phyloP scores from a whole-genome alignment of 306 rosid species.

The Pyrus communis region DNA sequence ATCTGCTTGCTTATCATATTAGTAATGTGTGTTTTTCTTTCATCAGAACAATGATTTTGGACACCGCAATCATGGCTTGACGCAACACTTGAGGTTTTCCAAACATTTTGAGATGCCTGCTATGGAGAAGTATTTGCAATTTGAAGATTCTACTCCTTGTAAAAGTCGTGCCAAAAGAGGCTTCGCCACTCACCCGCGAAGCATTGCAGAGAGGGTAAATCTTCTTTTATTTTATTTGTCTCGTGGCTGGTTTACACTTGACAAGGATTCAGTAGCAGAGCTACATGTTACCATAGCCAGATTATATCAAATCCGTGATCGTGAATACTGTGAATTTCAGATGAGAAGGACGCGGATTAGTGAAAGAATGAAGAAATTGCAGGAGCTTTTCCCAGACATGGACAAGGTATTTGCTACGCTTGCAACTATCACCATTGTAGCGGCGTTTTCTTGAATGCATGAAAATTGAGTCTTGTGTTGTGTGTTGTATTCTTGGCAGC shows the following conservation, averaged over 20 bases:
- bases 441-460: not conserved
- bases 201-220: slow-evolving; percentile 91
- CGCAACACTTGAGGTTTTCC: slow-evolving; percentile 73
- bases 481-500: slow-evolving; percentile 37
- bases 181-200: slow-evolving; percentile 90
- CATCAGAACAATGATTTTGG: slow-evolving; percentile 36
- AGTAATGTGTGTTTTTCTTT: slow-evolving; percentile 1
- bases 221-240: not conserved
- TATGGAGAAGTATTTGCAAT: slow-evolving; percentile 43
- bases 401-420: slow-evolving; percentile 55
- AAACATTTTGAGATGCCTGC: slow-evolving; percentile 41
- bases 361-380: slow-evolving; percentile 74
- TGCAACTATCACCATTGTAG: not conserved
- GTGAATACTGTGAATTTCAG: slow-evolving; percentile 20
- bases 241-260: not conserved
- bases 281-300: not conserved
- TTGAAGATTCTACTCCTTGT: slow-evolving; percentile 63
- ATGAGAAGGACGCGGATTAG: slow-evolving; percentile 76
- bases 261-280: not conserved
- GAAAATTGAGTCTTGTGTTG: not conserved
- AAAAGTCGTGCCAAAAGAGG: slow-evolving; percentile 89
- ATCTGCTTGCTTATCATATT: not conserved
- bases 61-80: slow-evolving; percentile 31
- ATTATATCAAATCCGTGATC: not conserved
- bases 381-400: slow-evolving; percentile 69